phyloP scores from a whole-genome alignment of 257 asterid species.

The Nicotiana tomentosiformis region DNA sequence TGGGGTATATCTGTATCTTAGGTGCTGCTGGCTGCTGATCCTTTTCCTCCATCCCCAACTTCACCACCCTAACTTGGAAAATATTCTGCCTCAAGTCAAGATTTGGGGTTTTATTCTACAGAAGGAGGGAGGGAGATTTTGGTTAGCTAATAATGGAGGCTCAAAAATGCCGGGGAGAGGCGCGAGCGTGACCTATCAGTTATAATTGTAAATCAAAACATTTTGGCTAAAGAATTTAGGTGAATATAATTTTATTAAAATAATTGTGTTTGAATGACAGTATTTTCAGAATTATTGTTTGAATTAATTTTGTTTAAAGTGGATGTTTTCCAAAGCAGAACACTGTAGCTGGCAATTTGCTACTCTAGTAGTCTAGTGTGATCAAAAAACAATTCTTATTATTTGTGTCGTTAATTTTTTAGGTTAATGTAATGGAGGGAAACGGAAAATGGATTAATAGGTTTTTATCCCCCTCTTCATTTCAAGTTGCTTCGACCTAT shows the following conservation, averaged over 20 bases:
- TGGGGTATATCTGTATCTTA: constrained; percentile 70
- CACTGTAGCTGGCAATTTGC: no score
- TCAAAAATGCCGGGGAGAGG: no score
- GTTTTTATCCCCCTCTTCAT: background rate
- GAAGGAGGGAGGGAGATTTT: background rate
- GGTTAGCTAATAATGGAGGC: background rate
- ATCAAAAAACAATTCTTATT: no score
- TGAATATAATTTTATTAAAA: no score
- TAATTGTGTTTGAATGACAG: no score
- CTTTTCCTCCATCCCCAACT: constrained; percentile 17
- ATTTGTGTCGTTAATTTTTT: no score
- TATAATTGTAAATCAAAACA: no score
- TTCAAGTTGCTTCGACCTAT: background rate
- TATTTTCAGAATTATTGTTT: background rate
- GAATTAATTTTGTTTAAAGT: no score
- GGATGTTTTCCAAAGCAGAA: background rate
- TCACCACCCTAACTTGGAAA: constrained; percentile 9
- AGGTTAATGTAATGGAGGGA: no score
- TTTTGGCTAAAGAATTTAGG: no score
- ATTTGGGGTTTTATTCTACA: background rate
- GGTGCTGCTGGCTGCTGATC: constrained; percentile 26
- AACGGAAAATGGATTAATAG: background rate
- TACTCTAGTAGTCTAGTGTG: no score
- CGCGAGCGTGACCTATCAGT: no score
- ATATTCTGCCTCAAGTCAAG: background rate